phyloP scores from a whole-genome alignment of 345 rosid species.

The Bruguiera parviflora region DNA sequence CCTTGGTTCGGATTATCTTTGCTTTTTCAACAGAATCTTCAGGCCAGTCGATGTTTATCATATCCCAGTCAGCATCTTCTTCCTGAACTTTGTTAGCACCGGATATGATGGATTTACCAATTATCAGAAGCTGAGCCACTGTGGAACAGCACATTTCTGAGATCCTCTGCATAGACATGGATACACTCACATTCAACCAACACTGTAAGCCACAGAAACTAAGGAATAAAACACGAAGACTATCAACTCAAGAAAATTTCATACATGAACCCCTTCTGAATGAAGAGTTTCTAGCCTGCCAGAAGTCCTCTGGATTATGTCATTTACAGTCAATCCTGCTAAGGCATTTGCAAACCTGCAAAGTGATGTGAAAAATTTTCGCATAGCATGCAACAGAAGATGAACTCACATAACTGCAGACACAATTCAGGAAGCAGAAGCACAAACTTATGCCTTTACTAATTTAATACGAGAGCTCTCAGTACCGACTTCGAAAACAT shows the following conservation, averaged over 20 bases:
- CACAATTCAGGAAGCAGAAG: too few species aligned
- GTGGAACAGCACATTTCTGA: constrained; percentile 94
- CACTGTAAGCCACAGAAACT: neutral
- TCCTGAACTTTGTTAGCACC: constrained; percentile 58
- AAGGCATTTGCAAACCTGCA: constrained; percentile 81
- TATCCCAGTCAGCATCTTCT: constrained; percentile 52
- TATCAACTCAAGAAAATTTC: constrained; percentile 9
- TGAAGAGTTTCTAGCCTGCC: constrained; percentile 90
- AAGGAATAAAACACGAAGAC: neutral
- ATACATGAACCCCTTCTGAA: constrained; percentile 96
- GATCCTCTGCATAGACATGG: constrained; percentile 65
- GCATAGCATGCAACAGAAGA: neutral
- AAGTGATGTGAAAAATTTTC: constrained; percentile 8
- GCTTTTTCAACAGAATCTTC: constrained; percentile 86
- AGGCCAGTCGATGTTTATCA: constrained; percentile 74
- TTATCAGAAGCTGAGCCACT: constrained; percentile 68
- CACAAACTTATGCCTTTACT: too few species aligned
- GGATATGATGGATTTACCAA: constrained; percentile 77
- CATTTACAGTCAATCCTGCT: constrained; percentile 54
- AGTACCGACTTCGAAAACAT: neutral
- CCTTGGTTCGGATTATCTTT: constrained; percentile 64
- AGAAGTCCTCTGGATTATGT: constrained; percentile 74
- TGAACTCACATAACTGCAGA: neutral
- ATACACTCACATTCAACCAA: constrained; percentile 5
- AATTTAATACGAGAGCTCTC: neutral